Evolutionary conservation across 2,329 filamentous ascomycete species (phyloP).

Genomic region (Diaporthe longicolla): DNA sequence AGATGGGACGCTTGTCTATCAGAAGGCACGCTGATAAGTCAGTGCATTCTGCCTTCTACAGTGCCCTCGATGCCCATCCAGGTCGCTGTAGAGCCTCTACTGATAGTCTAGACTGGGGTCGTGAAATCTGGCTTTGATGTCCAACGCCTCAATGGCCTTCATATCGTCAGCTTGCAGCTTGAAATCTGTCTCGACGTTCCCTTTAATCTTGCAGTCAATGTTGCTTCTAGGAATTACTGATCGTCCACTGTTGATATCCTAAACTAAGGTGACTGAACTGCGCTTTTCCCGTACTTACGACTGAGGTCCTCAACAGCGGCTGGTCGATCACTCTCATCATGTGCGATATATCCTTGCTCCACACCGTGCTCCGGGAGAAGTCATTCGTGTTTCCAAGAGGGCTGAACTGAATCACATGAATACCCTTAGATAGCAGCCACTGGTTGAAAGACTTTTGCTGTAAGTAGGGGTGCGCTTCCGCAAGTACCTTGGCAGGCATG

Average conservation of each 20-base stretch:
- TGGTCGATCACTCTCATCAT: conserved; percentile 49
- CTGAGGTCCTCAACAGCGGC: conserved; percentile 47
- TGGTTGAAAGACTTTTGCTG: too few species aligned
- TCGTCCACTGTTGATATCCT: conserved; percentile 52
- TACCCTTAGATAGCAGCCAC: too few species aligned
- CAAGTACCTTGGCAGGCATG: conserved; percentile 44
- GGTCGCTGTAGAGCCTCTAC: conserved; percentile 48
- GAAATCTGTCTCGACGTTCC: conserved; percentile 23
- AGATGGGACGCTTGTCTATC: neutral
- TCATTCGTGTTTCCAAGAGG: too few species aligned
- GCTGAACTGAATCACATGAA: too few species aligned
- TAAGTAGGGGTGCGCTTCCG: conserved; percentile 48
- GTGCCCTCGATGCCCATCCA: conserved; percentile 46
- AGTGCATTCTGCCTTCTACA: conserved; percentile 41
- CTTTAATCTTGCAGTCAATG: conserved; percentile 52
- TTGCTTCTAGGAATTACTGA: conserved; percentile 55
- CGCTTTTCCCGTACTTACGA: conserved; percentile 49
- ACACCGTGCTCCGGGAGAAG: too few species aligned
- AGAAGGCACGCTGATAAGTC: too few species aligned
- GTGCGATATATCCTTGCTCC: too few species aligned
- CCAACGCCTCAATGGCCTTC: conserved; percentile 7
- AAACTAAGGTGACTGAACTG: conserved; percentile 53
- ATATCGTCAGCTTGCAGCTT: neutral
- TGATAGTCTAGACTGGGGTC: conserved; percentile 43
- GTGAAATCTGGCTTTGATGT: conserved; percentile 10